A percentile compares a stretch with the other conserved stretches of the same genome.
Evolutionary conservation across 805 yeast species (phyloP).

Genomic region (Lipomyces chichibuensis): DNA sequence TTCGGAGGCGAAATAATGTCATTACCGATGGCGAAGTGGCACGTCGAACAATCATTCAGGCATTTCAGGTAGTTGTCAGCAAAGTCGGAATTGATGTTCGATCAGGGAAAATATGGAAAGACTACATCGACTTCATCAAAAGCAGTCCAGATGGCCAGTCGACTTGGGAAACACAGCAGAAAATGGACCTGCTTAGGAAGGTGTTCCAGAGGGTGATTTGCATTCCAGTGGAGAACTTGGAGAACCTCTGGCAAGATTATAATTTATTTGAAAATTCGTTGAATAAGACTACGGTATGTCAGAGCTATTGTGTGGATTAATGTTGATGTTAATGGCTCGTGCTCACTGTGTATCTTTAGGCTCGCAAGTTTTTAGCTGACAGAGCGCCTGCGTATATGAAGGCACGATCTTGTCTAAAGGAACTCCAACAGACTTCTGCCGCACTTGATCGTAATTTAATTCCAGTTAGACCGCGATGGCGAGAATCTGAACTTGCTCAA

Average conservation of each 20-base stretch:
- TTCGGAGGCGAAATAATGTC: conserved; percentile 65
- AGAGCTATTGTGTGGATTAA: neutral
- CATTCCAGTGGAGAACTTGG: conserved; percentile 78
- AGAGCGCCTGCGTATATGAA: conserved; percentile 82
- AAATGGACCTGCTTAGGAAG: conserved; percentile 72
- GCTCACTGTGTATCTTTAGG: conserved; percentile 41
- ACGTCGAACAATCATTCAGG: conserved; percentile 69
- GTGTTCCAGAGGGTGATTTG: conserved; percentile 68
- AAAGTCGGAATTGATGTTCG: conserved; percentile 78
- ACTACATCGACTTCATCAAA: conserved; percentile 76
- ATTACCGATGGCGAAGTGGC: conserved; percentile 82
- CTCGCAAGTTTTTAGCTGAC: conserved; percentile 83
- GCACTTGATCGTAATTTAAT: conserved; percentile 48
- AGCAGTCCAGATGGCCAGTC: conserved; percentile 60
- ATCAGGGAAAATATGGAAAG: conserved; percentile 75
- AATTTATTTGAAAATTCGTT: conserved; percentile 80
- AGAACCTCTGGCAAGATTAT: conserved; percentile 78
- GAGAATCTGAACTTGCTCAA: conserved; percentile 46
- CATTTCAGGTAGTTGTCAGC: conserved; percentile 79
- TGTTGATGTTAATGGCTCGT: neutral
- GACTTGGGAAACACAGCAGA: conserved; percentile 83
- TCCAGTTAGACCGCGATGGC: conserved; percentile 35
- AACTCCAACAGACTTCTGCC: conserved; percentile 62
- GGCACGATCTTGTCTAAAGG: conserved; percentile 76
- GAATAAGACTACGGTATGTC: conserved; percentile 57